Percentiles rank a stretch among this genome's conserved stretches.
These are phyloP conservation scores for Fusarium bulbicola DNA, from an alignment of 2,329 filamentous ascomycete genomes.

Conservation along the genomic window DNA sequence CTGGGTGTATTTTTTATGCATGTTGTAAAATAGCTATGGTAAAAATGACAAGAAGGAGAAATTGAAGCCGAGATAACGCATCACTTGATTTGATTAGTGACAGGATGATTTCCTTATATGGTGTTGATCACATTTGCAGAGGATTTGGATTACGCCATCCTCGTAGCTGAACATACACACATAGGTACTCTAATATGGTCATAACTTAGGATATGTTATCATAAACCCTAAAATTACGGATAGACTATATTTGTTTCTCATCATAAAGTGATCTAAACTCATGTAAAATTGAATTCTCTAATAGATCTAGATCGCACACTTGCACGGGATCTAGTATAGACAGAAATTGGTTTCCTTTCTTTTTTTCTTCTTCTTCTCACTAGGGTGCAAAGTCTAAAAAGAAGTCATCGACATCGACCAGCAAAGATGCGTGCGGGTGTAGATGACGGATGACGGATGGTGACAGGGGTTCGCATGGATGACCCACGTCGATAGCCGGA, in stretches of 20 bases:
- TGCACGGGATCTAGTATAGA: background rate
- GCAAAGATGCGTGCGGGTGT: background rate
- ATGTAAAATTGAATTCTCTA: background rate
- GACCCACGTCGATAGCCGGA: constrained; percentile 25
- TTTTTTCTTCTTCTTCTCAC: background rate
- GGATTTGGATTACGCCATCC: background rate
- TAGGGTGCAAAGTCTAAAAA: constrained; percentile 3
- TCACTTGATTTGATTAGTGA: background rate
- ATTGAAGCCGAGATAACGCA: constrained; percentile 9
- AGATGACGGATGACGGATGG: constrained; percentile 10
- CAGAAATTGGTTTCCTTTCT: background rate
- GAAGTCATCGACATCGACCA: background rate
- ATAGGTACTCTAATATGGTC: background rate
- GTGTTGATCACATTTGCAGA: constrained; percentile 9
- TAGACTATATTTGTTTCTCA: background rate
- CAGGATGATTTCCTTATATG: constrained; percentile 28
- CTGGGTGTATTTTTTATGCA: constrained; percentile 20
- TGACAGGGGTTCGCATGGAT: constrained; percentile 28
- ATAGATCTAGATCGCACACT: background rate
- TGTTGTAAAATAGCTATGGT: constrained; percentile 32
- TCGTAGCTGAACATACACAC: background rate
- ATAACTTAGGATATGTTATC: background rate
- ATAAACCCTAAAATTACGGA: background rate
- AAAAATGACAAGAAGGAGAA: constrained; percentile 17
- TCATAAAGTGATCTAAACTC: background rate